Evolutionary conservation across 352 stramenopile genomes (phyloP).

Genomic region (Globisporangium nagaii): DNA sequence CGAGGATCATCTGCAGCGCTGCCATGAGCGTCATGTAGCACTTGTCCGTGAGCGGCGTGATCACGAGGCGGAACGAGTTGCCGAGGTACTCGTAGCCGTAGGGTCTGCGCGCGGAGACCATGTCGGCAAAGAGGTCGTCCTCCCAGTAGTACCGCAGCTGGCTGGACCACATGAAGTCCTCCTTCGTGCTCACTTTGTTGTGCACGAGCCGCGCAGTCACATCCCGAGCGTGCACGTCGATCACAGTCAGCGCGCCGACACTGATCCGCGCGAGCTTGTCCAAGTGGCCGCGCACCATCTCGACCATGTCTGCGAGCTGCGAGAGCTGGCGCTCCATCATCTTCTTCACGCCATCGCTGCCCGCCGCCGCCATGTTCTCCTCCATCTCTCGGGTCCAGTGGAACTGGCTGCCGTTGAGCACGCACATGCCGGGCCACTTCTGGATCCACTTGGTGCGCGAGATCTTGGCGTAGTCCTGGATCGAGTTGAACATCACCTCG

Average conservation of each 20-base stretch:
- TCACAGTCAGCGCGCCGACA: constrained; percentile 91
- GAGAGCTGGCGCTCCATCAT: constrained; percentile 89
- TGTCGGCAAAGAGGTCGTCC: constrained; percentile 82
- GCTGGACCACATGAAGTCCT: constrained; percentile 93
- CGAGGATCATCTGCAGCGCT: constrained; percentile 92
- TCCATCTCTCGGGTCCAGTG: constrained; percentile 95
- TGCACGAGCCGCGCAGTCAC: constrained; percentile 86
- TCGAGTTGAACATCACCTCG: constrained; percentile 88
- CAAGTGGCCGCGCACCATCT: constrained; percentile 85
- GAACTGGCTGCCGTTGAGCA: constrained; percentile 93
- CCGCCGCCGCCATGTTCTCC: constrained; percentile 68
- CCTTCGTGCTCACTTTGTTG: constrained; percentile 80
- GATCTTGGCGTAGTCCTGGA: constrained; percentile 89
- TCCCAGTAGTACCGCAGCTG: constrained; percentile 96
- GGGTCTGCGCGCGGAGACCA: constrained; percentile 86
- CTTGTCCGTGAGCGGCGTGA: constrained; percentile 94
- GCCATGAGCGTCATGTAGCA: constrained; percentile 96
- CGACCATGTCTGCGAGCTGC: constrained; percentile 95
- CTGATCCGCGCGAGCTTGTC: constrained; percentile 90
- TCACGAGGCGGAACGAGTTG: constrained; percentile 93
- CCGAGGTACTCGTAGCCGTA: constrained; percentile 95
- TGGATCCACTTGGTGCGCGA: constrained; percentile 94
- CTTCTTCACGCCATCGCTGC: constrained; percentile 83
- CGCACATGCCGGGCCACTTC: constrained; percentile 91
- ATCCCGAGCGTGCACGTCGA: constrained; percentile 94